Evolutionary conservation across 371 early-diverging fungal species (phyloP).

Genomic region (Rhizopus stolonifer): DNA sequence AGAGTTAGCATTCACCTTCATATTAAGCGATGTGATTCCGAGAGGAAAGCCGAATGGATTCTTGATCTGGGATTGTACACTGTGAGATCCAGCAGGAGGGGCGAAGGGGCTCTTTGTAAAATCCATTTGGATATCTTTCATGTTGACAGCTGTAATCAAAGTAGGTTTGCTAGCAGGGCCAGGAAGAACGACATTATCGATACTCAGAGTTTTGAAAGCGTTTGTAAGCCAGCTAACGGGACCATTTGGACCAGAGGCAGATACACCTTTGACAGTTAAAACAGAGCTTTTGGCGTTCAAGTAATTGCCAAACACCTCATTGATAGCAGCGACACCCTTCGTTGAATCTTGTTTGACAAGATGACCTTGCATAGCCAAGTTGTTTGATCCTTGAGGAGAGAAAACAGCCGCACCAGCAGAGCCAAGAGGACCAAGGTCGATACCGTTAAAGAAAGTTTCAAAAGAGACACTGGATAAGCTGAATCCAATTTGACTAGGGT

Average conservation of each 20-base stretch:
- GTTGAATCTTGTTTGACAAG: slow-evolving; percentile 41
- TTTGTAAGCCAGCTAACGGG: slow-evolving; percentile 44
- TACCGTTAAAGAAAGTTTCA: slow-evolving; percentile 21
- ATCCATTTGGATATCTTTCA: slow-evolving; percentile 51
- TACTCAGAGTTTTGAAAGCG: slow-evolving; percentile 37
- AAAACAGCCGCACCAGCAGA: slow-evolving; percentile 24
- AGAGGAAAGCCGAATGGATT: slow-evolving; percentile 58
- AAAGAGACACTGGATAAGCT: slow-evolving; percentile 27
- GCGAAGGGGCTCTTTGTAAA: slow-evolving; percentile 50
- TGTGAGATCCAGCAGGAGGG: slow-evolving; percentile 45
- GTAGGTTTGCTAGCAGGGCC: slow-evolving; percentile 37
- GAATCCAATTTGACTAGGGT: slow-evolving; percentile 56
- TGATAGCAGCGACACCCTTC: slow-evolving; percentile 43
- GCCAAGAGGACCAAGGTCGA: slow-evolving; percentile 32
- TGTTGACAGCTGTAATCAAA: slow-evolving; percentile 44
- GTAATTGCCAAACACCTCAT: slow-evolving; percentile 37
- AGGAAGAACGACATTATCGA: slow-evolving; percentile 45
- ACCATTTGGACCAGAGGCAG: slow-evolving; percentile 37
- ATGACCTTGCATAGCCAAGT: slow-evolving; percentile 45
- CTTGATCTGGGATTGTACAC: slow-evolving; percentile 46
- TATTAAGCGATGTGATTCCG: slow-evolving; percentile 42
- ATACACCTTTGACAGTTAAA: slow-evolving; percentile 40
- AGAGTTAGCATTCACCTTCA: slow-evolving; percentile 36
- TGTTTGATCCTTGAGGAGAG: slow-evolving; percentile 24
- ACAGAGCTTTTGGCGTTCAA: slow-evolving; percentile 33